A percentile compares a stretch with the other conserved stretches of the same genome.
Conservation (phyloP, 2,329 filamentous ascomycete species). For the Ophiocordyceps camponoti-saundersi region DNA sequence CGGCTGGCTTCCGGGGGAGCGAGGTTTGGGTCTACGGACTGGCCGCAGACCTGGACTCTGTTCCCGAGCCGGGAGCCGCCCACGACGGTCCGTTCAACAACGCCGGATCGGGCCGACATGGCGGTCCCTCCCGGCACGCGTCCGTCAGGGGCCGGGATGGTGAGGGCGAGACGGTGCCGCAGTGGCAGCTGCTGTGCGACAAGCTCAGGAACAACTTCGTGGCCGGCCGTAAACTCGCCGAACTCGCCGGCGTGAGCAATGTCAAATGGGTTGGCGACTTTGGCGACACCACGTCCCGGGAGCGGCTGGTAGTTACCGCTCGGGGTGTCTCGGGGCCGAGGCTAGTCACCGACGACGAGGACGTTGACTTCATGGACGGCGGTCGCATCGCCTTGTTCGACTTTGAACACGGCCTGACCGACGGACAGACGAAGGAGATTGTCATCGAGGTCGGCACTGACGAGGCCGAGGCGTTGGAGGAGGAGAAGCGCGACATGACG, state of each 20-base stretch:
- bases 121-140: slow-evolving; percentile 13
- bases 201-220: slow-evolving; percentile 55
- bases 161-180: slow-evolving; percentile 29
- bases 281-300: slow-evolving; percentile 27
- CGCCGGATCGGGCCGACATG: slow-evolving; percentile 12
- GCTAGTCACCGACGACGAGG: slow-evolving; percentile 48
- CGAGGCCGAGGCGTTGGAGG: slow-evolving; percentile 51
- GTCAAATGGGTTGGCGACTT: slow-evolving; percentile 55
- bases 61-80: slow-evolving; percentile 24
- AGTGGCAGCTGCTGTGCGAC: slow-evolving; percentile 54
- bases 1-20: slow-evolving; percentile 54
- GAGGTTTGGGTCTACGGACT: slow-evolving; percentile 69
- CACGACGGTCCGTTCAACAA: slow-evolving; percentile 7
- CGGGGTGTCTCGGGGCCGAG: slow-evolving; percentile 47
- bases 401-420: slow-evolving; percentile 44
- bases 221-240: slow-evolving; percentile 45
- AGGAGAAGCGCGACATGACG: slow-evolving; percentile 58
- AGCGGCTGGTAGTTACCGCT: slow-evolving; percentile 53
- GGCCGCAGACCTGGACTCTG: slow-evolving; percentile 52
- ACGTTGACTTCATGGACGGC: slow-evolving; percentile 60
- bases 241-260: slow-evolving; percentile 47
- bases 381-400: slow-evolving; percentile 58
- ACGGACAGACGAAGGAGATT: slow-evolving; percentile 40
- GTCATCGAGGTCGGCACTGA: slow-evolving; percentile 60
- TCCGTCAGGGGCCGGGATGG: slow-evolving; percentile 13